These are phyloP conservation scores for Tetradesmus lagerheimii DNA, from an alignment of 139 green algal genomes.

Conservation along the genomic window DNA sequence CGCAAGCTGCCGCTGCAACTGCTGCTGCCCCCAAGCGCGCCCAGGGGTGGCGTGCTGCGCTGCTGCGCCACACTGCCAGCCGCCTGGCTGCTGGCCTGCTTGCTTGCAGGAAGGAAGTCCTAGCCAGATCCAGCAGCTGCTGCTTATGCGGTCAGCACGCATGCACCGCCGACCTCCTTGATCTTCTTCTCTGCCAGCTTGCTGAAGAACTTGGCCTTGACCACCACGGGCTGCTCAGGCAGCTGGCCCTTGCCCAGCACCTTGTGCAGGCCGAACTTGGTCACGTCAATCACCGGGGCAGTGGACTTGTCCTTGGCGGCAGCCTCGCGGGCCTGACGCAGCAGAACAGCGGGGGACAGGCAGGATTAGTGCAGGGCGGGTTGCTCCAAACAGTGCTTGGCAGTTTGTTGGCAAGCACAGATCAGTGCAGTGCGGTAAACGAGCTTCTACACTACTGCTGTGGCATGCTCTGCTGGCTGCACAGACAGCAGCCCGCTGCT, in stretches of 20 bases:
- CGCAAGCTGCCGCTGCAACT: background rate
- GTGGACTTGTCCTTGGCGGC: constrained; percentile 82
- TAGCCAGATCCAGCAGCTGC: background rate
- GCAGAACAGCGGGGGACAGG: background rate
- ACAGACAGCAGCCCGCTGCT: background rate
- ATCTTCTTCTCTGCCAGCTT: constrained; percentile 99
- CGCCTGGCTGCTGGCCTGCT: background rate
- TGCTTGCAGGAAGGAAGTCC: background rate
- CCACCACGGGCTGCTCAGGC: constrained; percentile 94
- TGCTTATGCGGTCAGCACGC: constrained; percentile 82
- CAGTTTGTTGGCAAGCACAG: no score
- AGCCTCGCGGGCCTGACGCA: constrained; percentile 70
- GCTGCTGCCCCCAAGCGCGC: background rate
- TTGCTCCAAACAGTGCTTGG: no score
- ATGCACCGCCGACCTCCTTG: constrained; percentile 94
- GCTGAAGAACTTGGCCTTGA: constrained; percentile 98
- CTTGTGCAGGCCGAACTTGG: constrained; percentile 95
- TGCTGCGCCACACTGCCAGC: background rate
- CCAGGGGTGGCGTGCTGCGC: background rate
- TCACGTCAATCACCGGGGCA: constrained; percentile 97
- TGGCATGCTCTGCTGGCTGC: no score
- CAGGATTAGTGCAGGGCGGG: background rate
- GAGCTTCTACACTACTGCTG: background rate
- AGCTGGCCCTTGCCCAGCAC: constrained; percentile 98
- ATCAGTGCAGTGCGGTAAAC: no score